Base-by-base conservation (phyloP, 805 yeast species). In the Kazachstania bromeliacearum region DNA sequence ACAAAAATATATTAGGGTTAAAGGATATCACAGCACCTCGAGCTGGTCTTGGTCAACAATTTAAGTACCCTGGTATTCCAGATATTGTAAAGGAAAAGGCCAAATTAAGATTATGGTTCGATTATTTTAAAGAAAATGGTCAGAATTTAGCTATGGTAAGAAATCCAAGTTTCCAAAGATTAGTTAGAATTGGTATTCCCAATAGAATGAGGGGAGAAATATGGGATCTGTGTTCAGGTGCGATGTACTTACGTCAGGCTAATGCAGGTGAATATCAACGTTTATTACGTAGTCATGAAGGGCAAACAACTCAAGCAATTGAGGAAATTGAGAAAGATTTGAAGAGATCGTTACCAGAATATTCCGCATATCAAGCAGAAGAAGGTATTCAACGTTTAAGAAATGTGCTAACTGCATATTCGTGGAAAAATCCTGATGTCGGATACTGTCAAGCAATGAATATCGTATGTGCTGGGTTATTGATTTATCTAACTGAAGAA, bases 371-470 rank as follows among this genome's bases (percentile, higher is more conserved):
- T 53, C 97, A 92, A 57, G 70, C 71, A 7, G 70, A 70, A 4
- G 94, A 84, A 50, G 98, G 99, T 5, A 88, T 92, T 30, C 73
- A 68, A 34, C 67, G 95, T 37, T 68, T 92, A 33, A 70, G 98
- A 42, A 70, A 94, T 42, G 97, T 92, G 0, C 68, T 92, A 40
- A 81, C 94, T 0, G 96, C 96, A 0, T 92, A 88, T 53, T 84
- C 96, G 0, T 92, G 97, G 96, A 84, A 82, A 45, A 87, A 88
- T 55, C 96, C 95, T 0, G 95, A 89, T 28, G 85, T 92, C 18
- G 99, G 99, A 0, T 92, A 92, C 58, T 92, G 99, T 57, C 98
- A 92, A 59, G 98, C 97, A 1, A 92, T 94, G 98, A 92, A 92
- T 55, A 92, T 92, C 35, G 87, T 83, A 7, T 77, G 75, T 2